Base-by-base conservation (phyloP, 805 yeast genomes). In the Sugiyamaella mastotermitis region DNA sequence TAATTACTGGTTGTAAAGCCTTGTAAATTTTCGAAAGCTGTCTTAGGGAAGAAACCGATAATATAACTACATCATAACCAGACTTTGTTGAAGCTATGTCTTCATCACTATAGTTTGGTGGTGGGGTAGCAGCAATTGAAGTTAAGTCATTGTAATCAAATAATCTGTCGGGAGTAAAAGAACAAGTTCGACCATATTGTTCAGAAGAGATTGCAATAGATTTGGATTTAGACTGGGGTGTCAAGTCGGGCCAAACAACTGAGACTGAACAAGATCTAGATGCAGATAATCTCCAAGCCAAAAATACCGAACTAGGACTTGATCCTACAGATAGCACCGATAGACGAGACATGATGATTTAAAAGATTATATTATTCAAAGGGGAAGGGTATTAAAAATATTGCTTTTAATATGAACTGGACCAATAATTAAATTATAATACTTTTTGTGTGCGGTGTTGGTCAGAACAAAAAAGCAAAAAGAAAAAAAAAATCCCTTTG, bases 241-340 rank as follows among this genome's bases (percentile, higher is more conserved):
- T 11, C 9, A 46, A 24, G 27, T 46, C 42, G 22, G 45, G 31
- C 51, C 51, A 47, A n/a, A 41, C 49, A 23, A 45, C 46, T 3
- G 47, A 41, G 11, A 49, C 48, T 24, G 45, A 37, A 33, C 43
- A 43, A 15, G 31, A 19, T 7, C 40, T 31, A 22, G 53, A 45
- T 11, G 40, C 41, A 29, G 39, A 25, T 10, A 51, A 42, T 15
- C 55, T 33, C 55, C 55, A 51, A 17, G 50, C 37, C 23, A 49
- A 31, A 32, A 51, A 47, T 11, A 40, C 37, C 14, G 47, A 27
- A 9, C 50, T 42, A 13, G 53, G 49, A 24, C 37, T 25, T 18
- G 45, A 29, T 13, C 52, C 53, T 27, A 49, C 53, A n/a, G n/a
- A n/a, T n/a, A n/a, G n/a, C n/a, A n/a, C n/a, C n/a, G n/a, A n/a